Evolutionary conservation across 108 stramenopile genomes (phyloP), one percentile per base, ranked within the genome.

Genomic region (Asterionellopsis glacialis): DNA sequence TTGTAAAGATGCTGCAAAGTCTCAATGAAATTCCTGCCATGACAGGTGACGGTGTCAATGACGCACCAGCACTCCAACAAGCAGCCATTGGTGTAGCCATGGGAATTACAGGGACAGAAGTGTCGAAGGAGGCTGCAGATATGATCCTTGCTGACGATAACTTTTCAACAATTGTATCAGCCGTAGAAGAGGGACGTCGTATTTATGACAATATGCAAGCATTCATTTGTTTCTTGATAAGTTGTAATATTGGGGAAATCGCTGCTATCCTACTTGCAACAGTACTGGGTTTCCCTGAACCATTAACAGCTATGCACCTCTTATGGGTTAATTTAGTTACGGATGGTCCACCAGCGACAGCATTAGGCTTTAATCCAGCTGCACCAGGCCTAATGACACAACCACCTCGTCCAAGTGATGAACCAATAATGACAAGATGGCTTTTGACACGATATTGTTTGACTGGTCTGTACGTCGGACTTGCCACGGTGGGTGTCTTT

Each of bases 31-130:
- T 98, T 15, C 70, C 95, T 43, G 97, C 99, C 24, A 98, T 98
- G 97, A 99, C 99, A 16, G 99, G 99, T 0, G 95, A 96, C 54
- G 97, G 98, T 19, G 97, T 98, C 52, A 99, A 99, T 65, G 99
- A 99, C 68, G 98, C 97, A 24, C 98, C 98, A 0, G 99, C 99
- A n/a, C 84, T 99, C 19, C 93, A 97, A 70, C 93, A 95, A 67
- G 94, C 98, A 1, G 87, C 90, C 9, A 98, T 99, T 65, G 99
- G 95, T 27, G 67, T 96, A 44, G 92, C 93, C 42, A 96, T 96
- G 95, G 95, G 95, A 53, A 83, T 90, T 43, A 85, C 93, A 3
- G 95, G 92, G 27, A 91, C 88, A n/a, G 86, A 87, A 53, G 93
- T 94, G 0, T 72, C 83, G 27, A 88, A 95, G 64, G 85, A 93